phyloP scores from a whole-genome alignment of 495 filamentous ascomycete genomes.

The Hypomontagnella monticulosa region DNA sequence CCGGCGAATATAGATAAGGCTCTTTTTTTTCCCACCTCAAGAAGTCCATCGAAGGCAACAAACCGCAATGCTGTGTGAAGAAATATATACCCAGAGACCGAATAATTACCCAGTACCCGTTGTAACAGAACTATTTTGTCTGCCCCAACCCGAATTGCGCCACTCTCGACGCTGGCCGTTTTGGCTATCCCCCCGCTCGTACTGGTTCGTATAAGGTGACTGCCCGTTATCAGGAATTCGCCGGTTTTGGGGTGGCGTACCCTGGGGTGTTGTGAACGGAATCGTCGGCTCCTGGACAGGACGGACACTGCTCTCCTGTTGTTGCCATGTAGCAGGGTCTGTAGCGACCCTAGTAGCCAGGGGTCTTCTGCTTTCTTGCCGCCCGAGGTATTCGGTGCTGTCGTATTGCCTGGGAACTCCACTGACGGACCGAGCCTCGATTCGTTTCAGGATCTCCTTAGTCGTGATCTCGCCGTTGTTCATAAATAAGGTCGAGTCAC shows the following conservation, averaged over 20 bases:
- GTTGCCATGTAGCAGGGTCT: conserved; percentile 80
- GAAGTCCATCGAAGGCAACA: conserved; percentile 17
- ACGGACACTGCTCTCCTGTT: conserved; percentile 81
- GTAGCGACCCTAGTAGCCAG: conserved; percentile 72
- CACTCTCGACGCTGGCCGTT: conserved; percentile 57
- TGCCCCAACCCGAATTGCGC: conserved; percentile 63
- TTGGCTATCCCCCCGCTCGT: conserved; percentile 44
- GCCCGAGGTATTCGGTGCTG: conserved; percentile 63
- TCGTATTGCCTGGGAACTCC: conserved; percentile 65
- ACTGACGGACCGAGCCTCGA: conserved; percentile 76
- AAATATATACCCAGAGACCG: conserved; percentile 33
- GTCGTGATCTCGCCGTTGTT: conserved; percentile 87
- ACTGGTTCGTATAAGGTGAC: conserved; percentile 44
- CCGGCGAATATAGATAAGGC: conserved; percentile 23
- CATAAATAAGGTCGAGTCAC: conserved; percentile 82
- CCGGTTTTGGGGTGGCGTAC: conserved; percentile 57
- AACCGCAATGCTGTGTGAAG: conserved; percentile 11
- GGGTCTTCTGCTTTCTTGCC: conserved; percentile 57
- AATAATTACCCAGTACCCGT: conserved; percentile 43
- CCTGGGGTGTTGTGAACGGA: conserved; percentile 50
- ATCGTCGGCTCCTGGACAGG: conserved; percentile 72
- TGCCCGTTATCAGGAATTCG: conserved; percentile 51
- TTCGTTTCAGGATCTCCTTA: conserved; percentile 93
- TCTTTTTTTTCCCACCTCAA: conserved; percentile 10
- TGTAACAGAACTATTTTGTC: conserved; percentile 49